Conservation (phyloP, 495 filamentous ascomycete genomes). For the Penicillium steckii region DNA sequence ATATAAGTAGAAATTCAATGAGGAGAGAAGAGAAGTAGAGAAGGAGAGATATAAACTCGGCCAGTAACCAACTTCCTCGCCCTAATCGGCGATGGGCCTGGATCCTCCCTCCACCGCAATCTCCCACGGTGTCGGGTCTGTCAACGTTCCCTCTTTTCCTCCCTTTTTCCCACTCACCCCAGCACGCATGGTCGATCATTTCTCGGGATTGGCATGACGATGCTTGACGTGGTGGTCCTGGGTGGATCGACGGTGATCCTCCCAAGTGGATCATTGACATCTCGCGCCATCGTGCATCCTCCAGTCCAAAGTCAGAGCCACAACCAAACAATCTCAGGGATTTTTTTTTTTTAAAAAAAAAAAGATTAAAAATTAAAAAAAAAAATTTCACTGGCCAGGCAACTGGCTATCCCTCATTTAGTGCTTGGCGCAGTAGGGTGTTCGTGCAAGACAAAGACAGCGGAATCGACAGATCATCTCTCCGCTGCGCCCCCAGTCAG, state of each 20-base stretch:
- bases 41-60: slow-evolving; percentile 14
- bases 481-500: neutral
- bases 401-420: slow-evolving; percentile 16
- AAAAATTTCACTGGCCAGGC: neutral
- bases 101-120: slow-evolving; percentile 11
- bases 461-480: slow-evolving; percentile 23
- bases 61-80: neutral
- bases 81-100: slow-evolving; percentile 1
- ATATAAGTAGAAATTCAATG: neutral
- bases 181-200: slow-evolving; percentile 24
- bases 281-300: slow-evolving; percentile 10
- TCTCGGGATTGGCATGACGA: slow-evolving; percentile 20
- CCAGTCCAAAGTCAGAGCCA: neutral
- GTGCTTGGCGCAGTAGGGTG: slow-evolving; percentile 21
- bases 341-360: too few species aligned
- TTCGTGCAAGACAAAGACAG: slow-evolving; percentile 10
- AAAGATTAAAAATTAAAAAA: too few species aligned
- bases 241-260: slow-evolving; percentile 22
- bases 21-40: slow-evolving; percentile 9
- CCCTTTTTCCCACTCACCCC: slow-evolving; percentile 1
- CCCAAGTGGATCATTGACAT: slow-evolving; percentile 18
- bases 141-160: slow-evolving; percentile 1
- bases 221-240: slow-evolving; percentile 20
- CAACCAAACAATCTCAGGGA: too few species aligned
- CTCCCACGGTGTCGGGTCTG: slow-evolving; percentile 16